Evolutionary conservation across 768 basidiomycete genomes (phyloP), one percentile per base, ranked within the genome.

Genomic region (Mycena rosella): DNA sequence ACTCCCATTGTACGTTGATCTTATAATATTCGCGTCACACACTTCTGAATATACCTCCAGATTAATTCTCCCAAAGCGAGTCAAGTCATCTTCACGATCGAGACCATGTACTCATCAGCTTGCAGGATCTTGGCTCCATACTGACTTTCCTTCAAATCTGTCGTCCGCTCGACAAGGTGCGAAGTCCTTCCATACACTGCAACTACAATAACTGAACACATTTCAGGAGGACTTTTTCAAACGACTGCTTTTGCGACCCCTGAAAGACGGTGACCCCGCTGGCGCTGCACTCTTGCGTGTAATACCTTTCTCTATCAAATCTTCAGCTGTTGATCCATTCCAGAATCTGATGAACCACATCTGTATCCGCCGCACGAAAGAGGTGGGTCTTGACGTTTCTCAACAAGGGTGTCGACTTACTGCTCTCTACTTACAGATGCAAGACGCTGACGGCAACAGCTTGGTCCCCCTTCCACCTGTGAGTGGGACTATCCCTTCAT

Each of bases 101-200:
- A 17, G 15, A n/a, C 13, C 9, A n/a, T n/a, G n/a, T n/a, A 40
- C 53, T 59, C 22, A 60, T 49, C n/a, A 55, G 47, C 55, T 22
- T 59, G n/a, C 68, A 95, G 91, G 96, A 97, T 78, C 87, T 98
- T 22, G 95, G 96, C 4, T 93, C 96, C 13, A 81, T 96, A 55
- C 80, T 98, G 26, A 90, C 88, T 2, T 98, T 98, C 80, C 84
- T 97, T 38, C 86, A 83, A 74, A 89, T 97, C n/a, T 98, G 96
- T 74, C 85, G 81, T 40, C 96, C 96, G 0, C 80, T 98, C 8
- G 93, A 96, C 75, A 86, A 94, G 13, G 65, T 61, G 14, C n/a
- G 15, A 2, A 29, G 5, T 20, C 14, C 22, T 15, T 58, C 0
- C 27, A 9, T 29, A 26, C 4, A 7, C 38, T 15, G 38, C 3